phyloP scores from a whole-genome alignment of 179 eudicot species.

The Beta macrorhiza region DNA sequence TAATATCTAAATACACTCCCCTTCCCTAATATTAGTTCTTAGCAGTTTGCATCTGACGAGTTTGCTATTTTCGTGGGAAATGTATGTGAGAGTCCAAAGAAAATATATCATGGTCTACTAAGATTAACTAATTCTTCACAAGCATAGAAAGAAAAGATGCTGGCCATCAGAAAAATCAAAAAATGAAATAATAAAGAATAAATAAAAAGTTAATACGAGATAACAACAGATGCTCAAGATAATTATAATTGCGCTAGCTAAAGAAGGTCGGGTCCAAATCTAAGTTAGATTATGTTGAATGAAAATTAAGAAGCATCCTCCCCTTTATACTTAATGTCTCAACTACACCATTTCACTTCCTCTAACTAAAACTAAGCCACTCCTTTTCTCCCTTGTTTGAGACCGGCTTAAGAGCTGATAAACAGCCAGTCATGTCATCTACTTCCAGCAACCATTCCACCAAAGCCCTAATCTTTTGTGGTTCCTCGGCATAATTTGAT shows the following conservation, averaged over 20 bases:
- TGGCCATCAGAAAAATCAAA: no score
- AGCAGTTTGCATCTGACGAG: background rate
- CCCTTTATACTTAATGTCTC: background rate
- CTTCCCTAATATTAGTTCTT: no score
- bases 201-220: no score
- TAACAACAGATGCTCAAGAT: background rate
- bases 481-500: background rate
- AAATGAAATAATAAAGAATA: no score
- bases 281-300: background rate
- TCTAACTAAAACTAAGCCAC: slow-evolving; percentile 1
- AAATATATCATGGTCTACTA: background rate
- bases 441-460: background rate
- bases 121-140: background rate
- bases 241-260: background rate
- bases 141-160: background rate
- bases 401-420: background rate
- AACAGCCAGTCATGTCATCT: background rate
- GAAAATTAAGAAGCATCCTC: background rate
- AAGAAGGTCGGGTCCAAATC: background rate
- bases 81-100: background rate
- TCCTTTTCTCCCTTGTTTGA: background rate
- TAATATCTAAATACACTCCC: no score
- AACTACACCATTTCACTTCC: background rate
- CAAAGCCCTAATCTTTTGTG: background rate
- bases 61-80: background rate